Conservation (phyloP, 768 basidiomycete genomes). For the Boletus huronensis region DNA sequence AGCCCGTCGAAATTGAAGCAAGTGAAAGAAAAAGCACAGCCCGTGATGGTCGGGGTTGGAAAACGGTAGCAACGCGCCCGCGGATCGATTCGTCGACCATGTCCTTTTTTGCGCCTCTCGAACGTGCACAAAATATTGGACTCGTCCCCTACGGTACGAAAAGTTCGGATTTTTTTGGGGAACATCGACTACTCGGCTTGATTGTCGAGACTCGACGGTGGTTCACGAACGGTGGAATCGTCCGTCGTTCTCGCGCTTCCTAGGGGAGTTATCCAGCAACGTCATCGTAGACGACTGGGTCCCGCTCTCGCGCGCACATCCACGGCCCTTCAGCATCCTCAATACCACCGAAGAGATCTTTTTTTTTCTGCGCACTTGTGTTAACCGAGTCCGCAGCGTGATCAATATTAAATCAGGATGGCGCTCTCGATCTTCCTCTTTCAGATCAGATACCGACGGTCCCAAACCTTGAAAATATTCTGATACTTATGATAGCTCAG, state of each 20-base stretch:
- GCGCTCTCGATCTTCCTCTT: not conserved
- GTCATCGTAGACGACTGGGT: not conserved
- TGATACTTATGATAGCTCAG: not conserved
- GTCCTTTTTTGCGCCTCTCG: not conserved
- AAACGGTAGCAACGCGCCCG: constrained; percentile 1
- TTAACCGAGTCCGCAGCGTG: not conserved
- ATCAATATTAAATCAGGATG: not conserved
- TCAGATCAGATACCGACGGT: not conserved
- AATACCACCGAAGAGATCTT: not conserved
- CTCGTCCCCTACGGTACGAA: not conserved
- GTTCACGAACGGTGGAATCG: not conserved
- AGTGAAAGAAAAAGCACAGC: not conserved
- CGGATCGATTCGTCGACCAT: constrained; percentile 8
- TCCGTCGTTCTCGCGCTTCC: not conserved
- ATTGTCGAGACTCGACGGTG: not conserved
- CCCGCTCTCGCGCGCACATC: not conserved
- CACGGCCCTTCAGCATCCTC: not conserved
- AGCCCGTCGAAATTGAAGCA: not conserved
- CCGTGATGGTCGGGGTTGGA: constrained; percentile 7
- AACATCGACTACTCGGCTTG: not conserved
- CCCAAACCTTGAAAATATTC: not conserved
- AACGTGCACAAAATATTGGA: not conserved
- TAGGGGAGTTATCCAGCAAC: not conserved
- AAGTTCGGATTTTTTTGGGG: not conserved
- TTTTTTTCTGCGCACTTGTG: not conserved